Evolutionary conservation across 140 eudicot genomes (phyloP), one percentile per base, ranked within the genome.

Genomic region (Oenanthe javanica): DNA sequence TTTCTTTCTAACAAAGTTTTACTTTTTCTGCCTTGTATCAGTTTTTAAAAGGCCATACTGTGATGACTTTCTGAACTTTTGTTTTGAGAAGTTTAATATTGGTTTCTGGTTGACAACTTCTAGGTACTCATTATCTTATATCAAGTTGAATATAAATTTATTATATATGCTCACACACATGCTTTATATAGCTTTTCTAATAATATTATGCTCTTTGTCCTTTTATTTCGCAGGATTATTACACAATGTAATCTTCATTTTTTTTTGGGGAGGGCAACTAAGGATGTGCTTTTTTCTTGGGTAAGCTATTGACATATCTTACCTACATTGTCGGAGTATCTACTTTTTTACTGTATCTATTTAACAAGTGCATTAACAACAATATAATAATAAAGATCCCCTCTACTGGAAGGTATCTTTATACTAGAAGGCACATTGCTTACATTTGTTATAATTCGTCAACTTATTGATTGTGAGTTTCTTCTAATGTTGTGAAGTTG

Each of bases 21-120:
- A 10, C 40, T 23, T 54, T 88, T 45, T 59, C 61, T 76, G 6
- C 49, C 75, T 63, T 78, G 19, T 82, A 55, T 89, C 96, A 94
- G 98, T 92, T 77, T 94, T 85, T 80, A 94, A 90, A 83, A 90
- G 98, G 85, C 98, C 98, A 9, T 83, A 82, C 77, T 90, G 96
- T 86, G 94, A 92, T 49, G 98, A 94, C 73, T 94, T 94, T 78
- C 82, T 90, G 83, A 78, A 82, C 69, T 92, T 92, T 81, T 89
- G 93, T 85, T 87, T 92, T 67, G 89, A 87, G 82, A 85, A 75
- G 77, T 94, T 92, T 52, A 82, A 86, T 10, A 93, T 94, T n/a
- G 98, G 97, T 72, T 69, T 94, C 27, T 94, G 98, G 98, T 75
- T 97, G 55, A 89, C 98, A 78, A 94, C 90, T 83, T 64, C 85